These are phyloP conservation scores for Solanum peruvianum DNA, from an alignment of 257 asterid genomes.

Conservation along the genomic window DNA sequence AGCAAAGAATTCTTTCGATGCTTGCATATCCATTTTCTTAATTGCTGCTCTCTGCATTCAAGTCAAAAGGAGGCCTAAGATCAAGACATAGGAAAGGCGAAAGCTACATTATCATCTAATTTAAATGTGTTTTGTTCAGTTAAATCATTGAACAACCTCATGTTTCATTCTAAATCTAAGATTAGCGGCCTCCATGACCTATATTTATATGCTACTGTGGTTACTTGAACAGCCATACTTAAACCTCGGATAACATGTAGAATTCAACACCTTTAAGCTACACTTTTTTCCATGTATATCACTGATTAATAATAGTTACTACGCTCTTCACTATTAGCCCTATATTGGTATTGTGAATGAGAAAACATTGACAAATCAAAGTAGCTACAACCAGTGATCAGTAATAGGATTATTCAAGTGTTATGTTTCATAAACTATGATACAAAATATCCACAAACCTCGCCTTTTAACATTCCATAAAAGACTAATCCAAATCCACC, in stretches of 20 bases:
- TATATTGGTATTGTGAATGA: neutral
- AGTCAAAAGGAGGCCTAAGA: neutral
- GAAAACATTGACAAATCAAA: neutral
- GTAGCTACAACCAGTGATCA: neutral
- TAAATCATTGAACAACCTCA: neutral
- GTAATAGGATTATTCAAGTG: neutral
- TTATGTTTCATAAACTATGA: neutral
- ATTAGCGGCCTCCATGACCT: neutral
- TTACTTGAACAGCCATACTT: neutral
- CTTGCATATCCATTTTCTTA: slow-evolving; percentile 91
- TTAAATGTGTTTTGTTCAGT: neutral
- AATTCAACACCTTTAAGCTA: neutral
- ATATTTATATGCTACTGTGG: neutral
- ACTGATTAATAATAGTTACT: neutral
- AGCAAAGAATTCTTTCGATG: slow-evolving; percentile 72
- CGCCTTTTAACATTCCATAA: slow-evolving; percentile 65
- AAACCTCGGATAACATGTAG: neutral
- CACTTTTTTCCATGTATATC: neutral
- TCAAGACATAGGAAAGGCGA: neutral
- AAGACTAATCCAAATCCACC: slow-evolving; percentile 80
- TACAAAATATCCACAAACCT: slow-evolving; percentile 29
- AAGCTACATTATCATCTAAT: neutral
- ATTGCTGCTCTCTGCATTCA: slow-evolving; percentile 63
- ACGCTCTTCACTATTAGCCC: neutral
- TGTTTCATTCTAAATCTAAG: neutral